These are phyloP conservation scores for Falciphora oryzae DNA, from an alignment of 2,329 filamentous ascomycete genomes.

Conservation along the genomic window DNA sequence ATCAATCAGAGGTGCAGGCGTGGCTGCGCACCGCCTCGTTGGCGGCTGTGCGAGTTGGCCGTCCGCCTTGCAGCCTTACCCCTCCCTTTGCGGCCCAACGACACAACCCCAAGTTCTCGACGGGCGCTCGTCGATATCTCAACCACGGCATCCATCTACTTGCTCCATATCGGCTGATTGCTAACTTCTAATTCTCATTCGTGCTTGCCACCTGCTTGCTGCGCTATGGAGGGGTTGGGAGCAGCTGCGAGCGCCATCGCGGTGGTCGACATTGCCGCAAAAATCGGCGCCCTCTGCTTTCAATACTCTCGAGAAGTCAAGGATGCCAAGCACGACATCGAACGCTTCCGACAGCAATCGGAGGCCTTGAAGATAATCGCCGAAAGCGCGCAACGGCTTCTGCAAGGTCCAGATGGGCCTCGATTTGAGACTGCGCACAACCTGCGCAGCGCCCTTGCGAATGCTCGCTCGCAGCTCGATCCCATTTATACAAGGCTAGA, in stretches of 20 bases:
- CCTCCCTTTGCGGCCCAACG: too few relatives aligned
- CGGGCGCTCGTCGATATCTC: too few relatives aligned
- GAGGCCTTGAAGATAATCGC: not conserved
- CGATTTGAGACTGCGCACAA: not conserved
- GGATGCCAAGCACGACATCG: not conserved
- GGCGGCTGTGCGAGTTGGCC: too few relatives aligned
- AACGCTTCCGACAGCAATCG: not conserved
- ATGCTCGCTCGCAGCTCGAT: too few relatives aligned
- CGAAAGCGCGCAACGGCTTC: not conserved
- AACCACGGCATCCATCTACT: too few relatives aligned
- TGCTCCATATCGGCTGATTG: not conserved
- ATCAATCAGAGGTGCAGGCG: too few relatives aligned
- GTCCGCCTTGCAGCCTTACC: too few relatives aligned
- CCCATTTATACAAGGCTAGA: too few relatives aligned
- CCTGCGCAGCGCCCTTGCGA: not conserved
- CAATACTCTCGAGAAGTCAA: not conserved
- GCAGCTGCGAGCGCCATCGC: conserved; percentile 1
- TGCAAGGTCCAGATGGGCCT: conserved; percentile 2
- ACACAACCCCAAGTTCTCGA: too few relatives aligned
- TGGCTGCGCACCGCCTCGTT: too few relatives aligned
- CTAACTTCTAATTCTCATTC: not conserved
- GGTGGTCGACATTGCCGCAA: not conserved
- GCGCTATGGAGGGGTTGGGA: not conserved
- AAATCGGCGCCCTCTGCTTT: not conserved
- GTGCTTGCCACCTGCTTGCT: not conserved